phyloP scores from a whole-genome alignment of 352 stramenopile species.

The Globisporangium canariense region DNA sequence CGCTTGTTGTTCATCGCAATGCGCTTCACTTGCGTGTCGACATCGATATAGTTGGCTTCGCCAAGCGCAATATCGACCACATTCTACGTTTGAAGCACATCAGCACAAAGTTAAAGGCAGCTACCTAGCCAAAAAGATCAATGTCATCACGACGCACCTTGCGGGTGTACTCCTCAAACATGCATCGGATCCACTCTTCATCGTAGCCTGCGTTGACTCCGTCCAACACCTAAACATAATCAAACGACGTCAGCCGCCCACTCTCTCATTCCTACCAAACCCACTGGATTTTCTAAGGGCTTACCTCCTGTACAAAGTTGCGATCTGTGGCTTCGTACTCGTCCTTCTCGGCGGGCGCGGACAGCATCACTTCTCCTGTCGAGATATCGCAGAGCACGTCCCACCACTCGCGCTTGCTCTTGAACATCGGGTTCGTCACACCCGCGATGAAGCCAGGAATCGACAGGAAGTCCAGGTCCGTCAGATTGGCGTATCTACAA shows the following conservation, averaged over 20 bases:
- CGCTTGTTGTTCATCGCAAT: constrained; percentile 85
- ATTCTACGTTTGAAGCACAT: constrained; percentile 28
- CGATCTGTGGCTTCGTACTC: constrained; percentile 69
- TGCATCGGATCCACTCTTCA: constrained; percentile 84
- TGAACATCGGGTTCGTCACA: constrained; percentile 92
- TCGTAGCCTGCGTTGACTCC: constrained; percentile 74
- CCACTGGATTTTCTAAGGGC: neutral
- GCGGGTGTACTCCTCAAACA: constrained; percentile 87
- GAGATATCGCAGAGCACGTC: constrained; percentile 88
- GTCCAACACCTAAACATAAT: constrained; percentile 56
- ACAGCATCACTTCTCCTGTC: constrained; percentile 71
- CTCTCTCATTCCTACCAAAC: neutral
- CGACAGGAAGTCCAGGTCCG: constrained; percentile 82
- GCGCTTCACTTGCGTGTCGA: constrained; percentile 65
- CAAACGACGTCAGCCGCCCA: neutral
- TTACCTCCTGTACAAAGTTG: constrained; percentile 72
- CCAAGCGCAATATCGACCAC: constrained; percentile 77
- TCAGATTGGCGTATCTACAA: constrained; percentile 84
- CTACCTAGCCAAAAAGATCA: neutral
- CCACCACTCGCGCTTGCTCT: constrained; percentile 89
- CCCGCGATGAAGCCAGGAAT: constrained; percentile 86
- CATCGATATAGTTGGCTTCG: constrained; percentile 74
- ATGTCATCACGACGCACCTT: constrained; percentile 28
- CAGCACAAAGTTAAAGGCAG: neutral
- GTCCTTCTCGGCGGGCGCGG: constrained; percentile 56